phyloP scores from a whole-genome alignment of 2,329 filamentous ascomycete genomes.

The Ceratocystis harringtonii region DNA sequence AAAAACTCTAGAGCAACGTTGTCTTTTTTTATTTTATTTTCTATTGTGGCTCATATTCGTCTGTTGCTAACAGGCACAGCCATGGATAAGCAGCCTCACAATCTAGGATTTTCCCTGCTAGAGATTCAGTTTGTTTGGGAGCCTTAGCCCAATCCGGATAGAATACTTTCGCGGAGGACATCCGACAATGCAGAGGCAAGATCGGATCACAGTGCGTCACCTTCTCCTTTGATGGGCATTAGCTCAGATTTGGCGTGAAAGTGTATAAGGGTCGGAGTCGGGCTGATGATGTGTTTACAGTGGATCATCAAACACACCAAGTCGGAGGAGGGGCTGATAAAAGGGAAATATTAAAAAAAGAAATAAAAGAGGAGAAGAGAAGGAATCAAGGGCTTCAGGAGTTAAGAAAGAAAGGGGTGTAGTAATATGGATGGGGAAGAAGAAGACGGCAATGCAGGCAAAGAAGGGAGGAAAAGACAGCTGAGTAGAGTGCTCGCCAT shows the following conservation, averaged over 20 bases:
- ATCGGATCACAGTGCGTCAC: not conserved
- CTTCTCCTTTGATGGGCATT: not conserved
- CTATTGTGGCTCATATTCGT: not conserved
- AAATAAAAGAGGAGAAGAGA: not conserved
- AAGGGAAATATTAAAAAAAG: not conserved
- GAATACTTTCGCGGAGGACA: not conserved
- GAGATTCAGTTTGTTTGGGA: not conserved
- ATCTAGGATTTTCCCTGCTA: conserved; percentile 1
- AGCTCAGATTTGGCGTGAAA: not conserved
- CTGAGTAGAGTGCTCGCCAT: not conserved
- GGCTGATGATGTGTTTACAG: not conserved
- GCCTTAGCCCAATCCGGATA: not conserved
- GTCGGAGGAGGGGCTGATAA: not conserved
- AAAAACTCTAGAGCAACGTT: not conserved
- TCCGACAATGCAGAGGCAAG: not conserved
- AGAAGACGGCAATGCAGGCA: not conserved
- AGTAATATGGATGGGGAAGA: not conserved
- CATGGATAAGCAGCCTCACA: not conserved
- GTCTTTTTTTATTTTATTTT: too few relatives aligned
- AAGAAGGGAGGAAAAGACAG: not conserved
- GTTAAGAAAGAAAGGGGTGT: not conserved
- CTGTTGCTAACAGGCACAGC: not conserved
- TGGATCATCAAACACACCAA: conserved; percentile 3
- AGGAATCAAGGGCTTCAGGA: not conserved
- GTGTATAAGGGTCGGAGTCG: not conserved